A percentile compares a stretch with the other conserved stretches of the same genome.
Conservation (phyloP, 2,329 filamentous ascomycete genomes). For the Cercospora sp. region DNA sequence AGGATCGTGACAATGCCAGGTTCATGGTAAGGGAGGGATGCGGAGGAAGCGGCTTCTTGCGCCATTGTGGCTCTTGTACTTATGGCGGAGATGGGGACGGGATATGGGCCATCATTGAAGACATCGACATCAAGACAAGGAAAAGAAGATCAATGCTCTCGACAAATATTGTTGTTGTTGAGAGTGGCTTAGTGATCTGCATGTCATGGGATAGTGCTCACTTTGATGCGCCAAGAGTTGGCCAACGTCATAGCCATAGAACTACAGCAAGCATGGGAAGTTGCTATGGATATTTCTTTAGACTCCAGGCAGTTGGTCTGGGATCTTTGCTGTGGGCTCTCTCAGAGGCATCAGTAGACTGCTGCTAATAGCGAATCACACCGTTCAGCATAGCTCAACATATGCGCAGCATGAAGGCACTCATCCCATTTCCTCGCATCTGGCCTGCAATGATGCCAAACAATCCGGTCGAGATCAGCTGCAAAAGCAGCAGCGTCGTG, state of each 20-base stretch:
- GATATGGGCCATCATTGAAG: not conserved
- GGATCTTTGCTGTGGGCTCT: not conserved
- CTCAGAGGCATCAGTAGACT: too few relatives aligned
- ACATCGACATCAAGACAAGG: not conserved
- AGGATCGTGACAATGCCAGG: constrained; percentile 58
- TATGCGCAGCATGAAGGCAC: not conserved
- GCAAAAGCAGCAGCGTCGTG: not conserved
- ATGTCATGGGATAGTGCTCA: not conserved
- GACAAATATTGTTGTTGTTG: not conserved
- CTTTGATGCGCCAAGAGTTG: not conserved
- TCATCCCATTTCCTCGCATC: not conserved
- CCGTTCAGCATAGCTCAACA: not conserved
- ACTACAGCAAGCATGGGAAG: not conserved
- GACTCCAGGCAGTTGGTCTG: not conserved
- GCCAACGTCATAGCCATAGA: not conserved
- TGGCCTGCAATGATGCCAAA: not conserved
- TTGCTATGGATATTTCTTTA: not conserved
- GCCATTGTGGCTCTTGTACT: not conserved
- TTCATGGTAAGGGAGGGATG: constrained; percentile 31
- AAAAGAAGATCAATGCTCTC: not conserved
- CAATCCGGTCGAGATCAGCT: not conserved
- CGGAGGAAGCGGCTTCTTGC: not conserved
- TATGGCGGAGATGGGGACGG: not conserved
- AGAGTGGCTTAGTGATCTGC: not conserved
- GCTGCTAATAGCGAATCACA: not conserved